Evolutionary conservation across 2,329 filamentous ascomycete species (phyloP).

Genomic region (Ustilaginoidea virens): DNA sequence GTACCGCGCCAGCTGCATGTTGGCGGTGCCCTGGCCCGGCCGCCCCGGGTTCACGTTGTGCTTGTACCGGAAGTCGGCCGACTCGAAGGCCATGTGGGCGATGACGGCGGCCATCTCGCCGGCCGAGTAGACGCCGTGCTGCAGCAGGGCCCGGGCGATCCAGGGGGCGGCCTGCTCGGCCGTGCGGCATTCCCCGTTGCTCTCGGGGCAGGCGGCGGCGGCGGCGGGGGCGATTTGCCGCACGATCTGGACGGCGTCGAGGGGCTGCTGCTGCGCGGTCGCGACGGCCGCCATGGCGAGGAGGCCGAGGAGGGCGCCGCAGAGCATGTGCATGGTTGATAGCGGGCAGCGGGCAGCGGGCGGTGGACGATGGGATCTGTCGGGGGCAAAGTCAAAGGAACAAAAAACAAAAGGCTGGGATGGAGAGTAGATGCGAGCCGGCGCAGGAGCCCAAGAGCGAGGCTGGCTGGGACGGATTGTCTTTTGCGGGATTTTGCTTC

Average conservation of each 20-base stretch:
- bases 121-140: constrained; percentile 37
- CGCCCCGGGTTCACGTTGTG: constrained; percentile 41
- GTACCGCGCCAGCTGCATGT: constrained; percentile 32
- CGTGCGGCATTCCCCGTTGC: constrained; percentile 46
- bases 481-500: too few species aligned
- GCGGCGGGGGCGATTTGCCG: constrained; percentile 41
- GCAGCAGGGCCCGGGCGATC: constrained; percentile 38
- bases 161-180: constrained; percentile 43
- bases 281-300: constrained; percentile 4
- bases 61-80: constrained; percentile 54
- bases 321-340: constrained; percentile 13
- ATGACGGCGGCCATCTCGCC: constrained; percentile 56
- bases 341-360: too few species aligned
- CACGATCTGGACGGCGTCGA: constrained; percentile 24
- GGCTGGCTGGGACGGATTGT: too few species aligned
- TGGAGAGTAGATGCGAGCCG: too few species aligned
- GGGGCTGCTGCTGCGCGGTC: constrained; percentile 7
- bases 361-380: too few species aligned
- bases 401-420: too few species aligned
- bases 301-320: constrained; percentile 8
- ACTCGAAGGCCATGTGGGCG: constrained; percentile 57
- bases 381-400: too few species aligned
- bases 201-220: constrained; percentile 33
- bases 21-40: constrained; percentile 55
- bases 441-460: too few species aligned